These are phyloP conservation scores for Verticillium nubilum DNA, from an alignment of 2,329 filamentous ascomycete species.

Conservation along the genomic window DNA sequence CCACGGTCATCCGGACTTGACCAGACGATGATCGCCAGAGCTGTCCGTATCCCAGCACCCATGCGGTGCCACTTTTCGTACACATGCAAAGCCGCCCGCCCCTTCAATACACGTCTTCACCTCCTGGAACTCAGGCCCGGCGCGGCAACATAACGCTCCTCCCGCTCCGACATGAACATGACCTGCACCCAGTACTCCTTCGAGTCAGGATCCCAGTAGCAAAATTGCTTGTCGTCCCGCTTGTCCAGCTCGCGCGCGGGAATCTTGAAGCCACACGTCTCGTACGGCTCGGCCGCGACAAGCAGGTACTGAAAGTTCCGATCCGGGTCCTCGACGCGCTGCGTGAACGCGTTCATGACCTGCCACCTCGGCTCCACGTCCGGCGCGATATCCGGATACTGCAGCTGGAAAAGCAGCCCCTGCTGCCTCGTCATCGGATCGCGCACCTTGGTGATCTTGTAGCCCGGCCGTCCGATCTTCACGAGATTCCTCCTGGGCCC, in stretches of 20 bases:
- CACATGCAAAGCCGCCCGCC: too few species aligned
- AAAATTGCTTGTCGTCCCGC: conserved; percentile 82
- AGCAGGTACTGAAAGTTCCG: conserved; percentile 92
- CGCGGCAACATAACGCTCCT: conserved; percentile 75
- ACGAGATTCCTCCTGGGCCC: conserved; percentile 74
- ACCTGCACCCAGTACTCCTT: conserved; percentile 98
- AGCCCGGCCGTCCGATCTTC: conserved; percentile 93
- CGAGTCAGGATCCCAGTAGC: conserved; percentile 90
- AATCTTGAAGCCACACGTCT: conserved; percentile 95
- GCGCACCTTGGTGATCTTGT: conserved; percentile 95
- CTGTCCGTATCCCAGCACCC: background rate
- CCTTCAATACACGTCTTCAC: too few species aligned
- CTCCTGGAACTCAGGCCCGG: conserved; percentile 50
- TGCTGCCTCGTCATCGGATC: conserved; percentile 85
- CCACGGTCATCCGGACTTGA: background rate
- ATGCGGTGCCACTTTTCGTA: background rate
- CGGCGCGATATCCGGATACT: conserved; percentile 83
- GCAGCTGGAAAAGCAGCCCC: conserved; percentile 90
- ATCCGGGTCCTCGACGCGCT: conserved; percentile 91
- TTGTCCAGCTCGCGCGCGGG: conserved; percentile 91
- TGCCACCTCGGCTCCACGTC: conserved; percentile 77
- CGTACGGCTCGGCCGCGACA: conserved; percentile 94
- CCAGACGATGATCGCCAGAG: background rate
- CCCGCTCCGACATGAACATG: conserved; percentile 96
- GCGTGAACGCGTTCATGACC: conserved; percentile 97